Evolutionary conservation across 2,329 filamentous ascomycete genomes (phyloP).

Genomic region (Sporothrix curviconia): DNA sequence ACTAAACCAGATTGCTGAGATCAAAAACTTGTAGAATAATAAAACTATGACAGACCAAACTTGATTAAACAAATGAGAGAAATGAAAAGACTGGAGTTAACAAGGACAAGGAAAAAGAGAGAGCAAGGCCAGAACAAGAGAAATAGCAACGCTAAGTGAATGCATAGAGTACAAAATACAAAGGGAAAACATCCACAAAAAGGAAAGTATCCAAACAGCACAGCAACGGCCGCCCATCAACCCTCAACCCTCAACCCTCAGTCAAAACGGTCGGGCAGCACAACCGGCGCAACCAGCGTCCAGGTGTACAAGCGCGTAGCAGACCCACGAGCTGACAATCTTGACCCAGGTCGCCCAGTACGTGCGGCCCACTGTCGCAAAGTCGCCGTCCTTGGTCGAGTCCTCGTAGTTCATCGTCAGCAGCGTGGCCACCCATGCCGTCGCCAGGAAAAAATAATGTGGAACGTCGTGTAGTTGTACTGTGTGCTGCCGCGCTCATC

Average conservation of each 20-base stretch:
- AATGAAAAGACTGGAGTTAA: too few relatives aligned
- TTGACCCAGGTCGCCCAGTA: constrained; percentile 99
- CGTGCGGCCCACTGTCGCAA: constrained; percentile 87
- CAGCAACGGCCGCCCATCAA: too few relatives aligned
- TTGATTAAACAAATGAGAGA: too few relatives aligned
- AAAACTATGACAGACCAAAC: too few relatives aligned
- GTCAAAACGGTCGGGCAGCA: constrained; percentile 82
- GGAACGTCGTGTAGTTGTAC: constrained; percentile 95
- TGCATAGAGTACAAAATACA: too few relatives aligned
- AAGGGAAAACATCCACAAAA: too few relatives aligned
- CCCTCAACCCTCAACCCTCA: constrained; percentile 15
- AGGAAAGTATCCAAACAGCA: too few relatives aligned
- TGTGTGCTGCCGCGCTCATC: constrained; percentile 86
- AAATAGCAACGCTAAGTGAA: too few relatives aligned
- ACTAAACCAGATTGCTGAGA: too few relatives aligned
- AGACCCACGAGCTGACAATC: constrained; percentile 95
- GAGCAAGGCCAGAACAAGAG: too few relatives aligned
- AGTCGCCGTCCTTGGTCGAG: constrained; percentile 60
- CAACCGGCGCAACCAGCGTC: constrained; percentile 80
- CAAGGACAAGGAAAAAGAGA: too few relatives aligned
- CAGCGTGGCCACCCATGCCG: constrained; percentile 89
- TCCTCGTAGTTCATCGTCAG: constrained; percentile 68
- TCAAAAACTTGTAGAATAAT: too few relatives aligned
- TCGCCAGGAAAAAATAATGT: constrained; percentile 97
- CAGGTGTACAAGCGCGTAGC: constrained; percentile 90